A percentile compares a stretch with the other conserved stretches of the same genome.
phyloP scores from a whole-genome alignment of 2,329 filamentous ascomycete genomes.

The Pyrenochaeta sp. region DNA sequence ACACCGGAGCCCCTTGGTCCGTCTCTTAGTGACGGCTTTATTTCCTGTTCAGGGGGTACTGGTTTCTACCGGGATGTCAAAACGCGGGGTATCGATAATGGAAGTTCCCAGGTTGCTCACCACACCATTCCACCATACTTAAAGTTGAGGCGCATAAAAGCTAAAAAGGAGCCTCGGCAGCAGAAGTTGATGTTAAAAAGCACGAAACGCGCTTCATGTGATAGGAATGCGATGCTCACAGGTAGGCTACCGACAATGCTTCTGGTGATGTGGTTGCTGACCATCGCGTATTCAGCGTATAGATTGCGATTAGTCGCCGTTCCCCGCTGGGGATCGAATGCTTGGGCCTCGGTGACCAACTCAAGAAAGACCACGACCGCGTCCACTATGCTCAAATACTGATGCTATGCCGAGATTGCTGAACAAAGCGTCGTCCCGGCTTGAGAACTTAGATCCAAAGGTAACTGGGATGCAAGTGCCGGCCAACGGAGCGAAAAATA shows the following conservation, averaged over 20 bases:
- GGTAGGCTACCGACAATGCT: too few species aligned
- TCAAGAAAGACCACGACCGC: too few species aligned
- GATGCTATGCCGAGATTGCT: not conserved
- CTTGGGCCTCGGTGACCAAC: too few species aligned
- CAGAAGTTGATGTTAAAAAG: not conserved
- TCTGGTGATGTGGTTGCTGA: too few species aligned
- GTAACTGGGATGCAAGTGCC: not conserved
- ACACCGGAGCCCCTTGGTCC: slow-evolving; percentile 15
- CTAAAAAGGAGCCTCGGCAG: slow-evolving; percentile 1
- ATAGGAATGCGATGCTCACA: too few species aligned
- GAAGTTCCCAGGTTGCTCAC: slow-evolving; percentile 6
- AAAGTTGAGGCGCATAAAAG: not conserved
- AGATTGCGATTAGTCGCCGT: too few species aligned
- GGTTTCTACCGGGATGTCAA: slow-evolving; percentile 8
- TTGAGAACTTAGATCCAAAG: not conserved
- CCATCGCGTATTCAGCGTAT: too few species aligned
- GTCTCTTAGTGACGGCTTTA: slow-evolving; percentile 11
- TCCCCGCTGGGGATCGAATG: too few species aligned
- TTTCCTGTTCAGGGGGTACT: slow-evolving; percentile 16
- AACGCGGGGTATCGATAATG: slow-evolving; percentile 22
- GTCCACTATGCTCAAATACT: not conserved
- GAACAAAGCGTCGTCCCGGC: not conserved
- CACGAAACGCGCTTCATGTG: too few species aligned
- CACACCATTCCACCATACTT: not conserved
- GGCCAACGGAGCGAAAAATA: not conserved